A percentile compares a stretch with the other conserved stretches of the same genome.
These are phyloP conservation scores for Curvularia eragrostidis DNA, from an alignment of 2,329 filamentous ascomycete genomes.

Conservation along the genomic window DNA sequence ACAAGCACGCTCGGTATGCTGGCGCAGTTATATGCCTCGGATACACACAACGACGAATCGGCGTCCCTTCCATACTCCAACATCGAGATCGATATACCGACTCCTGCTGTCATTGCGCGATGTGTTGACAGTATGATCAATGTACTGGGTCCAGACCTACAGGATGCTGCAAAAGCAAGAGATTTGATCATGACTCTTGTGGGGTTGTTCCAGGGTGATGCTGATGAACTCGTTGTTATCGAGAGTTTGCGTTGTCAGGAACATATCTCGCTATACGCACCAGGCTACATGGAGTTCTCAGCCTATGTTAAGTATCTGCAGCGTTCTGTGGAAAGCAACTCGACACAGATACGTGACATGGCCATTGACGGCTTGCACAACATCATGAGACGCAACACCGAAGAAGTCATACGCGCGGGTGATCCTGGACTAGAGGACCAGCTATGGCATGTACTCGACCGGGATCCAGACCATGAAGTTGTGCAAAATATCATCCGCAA, in stretches of 20 bases:
- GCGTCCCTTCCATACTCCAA: constrained; percentile 84
- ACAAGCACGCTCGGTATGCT: constrained; percentile 92
- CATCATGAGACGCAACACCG: constrained; percentile 89
- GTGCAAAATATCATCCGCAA: constrained; percentile 88
- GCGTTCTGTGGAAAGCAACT: constrained; percentile 73
- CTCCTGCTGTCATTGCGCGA: constrained; percentile 80
- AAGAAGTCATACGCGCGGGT: constrained; percentile 79
- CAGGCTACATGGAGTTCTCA: constrained; percentile 81
- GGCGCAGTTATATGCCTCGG: constrained; percentile 87
- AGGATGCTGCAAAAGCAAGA: constrained; percentile 89
- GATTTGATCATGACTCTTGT: constrained; percentile 90
- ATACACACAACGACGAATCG: constrained; percentile 88
- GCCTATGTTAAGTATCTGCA: constrained; percentile 86
- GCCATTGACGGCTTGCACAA: constrained; percentile 91
- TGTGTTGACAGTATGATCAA: constrained; percentile 97
- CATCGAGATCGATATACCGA: constrained; percentile 83
- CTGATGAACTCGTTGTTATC: constrained; percentile 72
- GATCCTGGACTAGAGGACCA: constrained; percentile 84
- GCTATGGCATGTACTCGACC: constrained; percentile 88
- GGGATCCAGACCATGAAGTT: constrained; percentile 74
- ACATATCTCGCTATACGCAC: constrained; percentile 89
- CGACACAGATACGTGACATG: constrained; percentile 74
- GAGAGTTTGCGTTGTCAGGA: constrained; percentile 85
- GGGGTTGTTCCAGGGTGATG: constrained; percentile 78
- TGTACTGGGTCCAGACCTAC: constrained; percentile 91